These are phyloP conservation scores for Fusarium sp. DNA, from an alignment of 2,329 filamentous ascomycete genomes.

Conservation along the genomic window DNA sequence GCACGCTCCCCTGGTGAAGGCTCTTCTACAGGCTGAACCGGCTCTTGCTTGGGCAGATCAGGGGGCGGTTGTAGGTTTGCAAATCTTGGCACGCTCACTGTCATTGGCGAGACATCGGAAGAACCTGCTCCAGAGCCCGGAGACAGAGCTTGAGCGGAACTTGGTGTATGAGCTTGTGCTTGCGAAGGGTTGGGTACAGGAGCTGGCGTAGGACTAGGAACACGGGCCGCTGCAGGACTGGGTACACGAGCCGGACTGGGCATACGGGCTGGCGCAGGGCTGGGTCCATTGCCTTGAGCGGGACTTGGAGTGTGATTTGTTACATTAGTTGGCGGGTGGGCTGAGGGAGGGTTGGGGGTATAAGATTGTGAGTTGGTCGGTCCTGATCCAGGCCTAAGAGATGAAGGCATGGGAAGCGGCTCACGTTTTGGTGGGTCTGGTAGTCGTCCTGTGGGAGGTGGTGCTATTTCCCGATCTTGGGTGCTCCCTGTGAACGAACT, in stretches of 20 bases:
- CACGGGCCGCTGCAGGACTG: constrained; percentile 14
- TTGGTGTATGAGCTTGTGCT: constrained; percentile 11
- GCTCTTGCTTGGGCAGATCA: constrained; percentile 36
- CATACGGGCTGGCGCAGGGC: constrained; percentile 3
- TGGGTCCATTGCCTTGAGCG: not conserved
- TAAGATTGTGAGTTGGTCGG: not conserved
- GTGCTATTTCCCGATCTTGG: constrained; percentile 48
- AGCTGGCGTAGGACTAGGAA: constrained; percentile 6
- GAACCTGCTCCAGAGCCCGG: constrained; percentile 34
- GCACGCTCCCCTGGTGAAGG: constrained; percentile 23
- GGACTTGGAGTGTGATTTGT: constrained; percentile 1
- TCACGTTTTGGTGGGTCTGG: constrained; percentile 38
- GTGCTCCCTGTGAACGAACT: constrained; percentile 49
- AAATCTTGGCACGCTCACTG: constrained; percentile 40
- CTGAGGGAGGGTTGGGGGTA: not conserved
- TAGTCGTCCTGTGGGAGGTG: constrained; percentile 32
- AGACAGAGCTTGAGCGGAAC: constrained; percentile 7
- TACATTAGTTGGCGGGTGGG: not conserved
- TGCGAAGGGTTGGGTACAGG: constrained; percentile 7
- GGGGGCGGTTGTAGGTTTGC: constrained; percentile 26
- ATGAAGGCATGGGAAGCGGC: constrained; percentile 28
- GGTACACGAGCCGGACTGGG: constrained; percentile 4
- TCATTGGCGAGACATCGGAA: constrained; percentile 40
- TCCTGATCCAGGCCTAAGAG: constrained; percentile 29
- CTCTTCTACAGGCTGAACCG: constrained; percentile 16